phyloP scores from a whole-genome alignment of 1,139 yeast species.

The Meyerozyma athensensis region DNA sequence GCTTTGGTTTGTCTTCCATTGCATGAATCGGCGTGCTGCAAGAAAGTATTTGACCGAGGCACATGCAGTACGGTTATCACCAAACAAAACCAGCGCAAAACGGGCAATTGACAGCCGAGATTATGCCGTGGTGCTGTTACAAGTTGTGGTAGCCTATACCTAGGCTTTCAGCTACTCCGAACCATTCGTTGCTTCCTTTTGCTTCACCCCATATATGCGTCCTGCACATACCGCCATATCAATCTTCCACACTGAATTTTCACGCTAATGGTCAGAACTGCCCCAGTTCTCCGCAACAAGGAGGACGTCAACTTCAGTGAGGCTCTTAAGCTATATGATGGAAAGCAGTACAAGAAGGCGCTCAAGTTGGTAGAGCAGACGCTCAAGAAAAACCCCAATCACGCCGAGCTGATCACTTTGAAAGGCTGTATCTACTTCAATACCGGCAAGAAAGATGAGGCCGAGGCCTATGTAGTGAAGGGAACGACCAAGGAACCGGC shows the following conservation, averaged over 20 bases:
- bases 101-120: no score
- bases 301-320: slow-evolving; percentile 72
- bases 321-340: slow-evolving; percentile 78
- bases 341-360: slow-evolving; percentile 83
- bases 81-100: no score
- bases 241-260: background rate
- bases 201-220: background rate
- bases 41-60: no score
- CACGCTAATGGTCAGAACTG: slow-evolving; percentile 16
- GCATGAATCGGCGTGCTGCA: background rate
- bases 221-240: background rate
- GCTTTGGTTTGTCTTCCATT: slow-evolving; percentile 10
- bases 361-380: slow-evolving; percentile 70
- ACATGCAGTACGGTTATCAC: no score
- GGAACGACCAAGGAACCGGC: slow-evolving; percentile 54
- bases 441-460: slow-evolving; percentile 57
- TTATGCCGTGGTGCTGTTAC: no score
- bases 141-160: background rate
- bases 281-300: slow-evolving; percentile 42
- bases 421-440: slow-evolving; percentile 64
- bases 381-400: slow-evolving; percentile 69
- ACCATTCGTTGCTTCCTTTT: no score
- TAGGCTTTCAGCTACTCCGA: background rate
- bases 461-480: slow-evolving; percentile 53
- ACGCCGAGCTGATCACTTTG: slow-evolving; percentile 79